These are phyloP conservation scores for Apiospora aurea DNA, from an alignment of 2,329 filamentous ascomycete species.

Conservation along the genomic window DNA sequence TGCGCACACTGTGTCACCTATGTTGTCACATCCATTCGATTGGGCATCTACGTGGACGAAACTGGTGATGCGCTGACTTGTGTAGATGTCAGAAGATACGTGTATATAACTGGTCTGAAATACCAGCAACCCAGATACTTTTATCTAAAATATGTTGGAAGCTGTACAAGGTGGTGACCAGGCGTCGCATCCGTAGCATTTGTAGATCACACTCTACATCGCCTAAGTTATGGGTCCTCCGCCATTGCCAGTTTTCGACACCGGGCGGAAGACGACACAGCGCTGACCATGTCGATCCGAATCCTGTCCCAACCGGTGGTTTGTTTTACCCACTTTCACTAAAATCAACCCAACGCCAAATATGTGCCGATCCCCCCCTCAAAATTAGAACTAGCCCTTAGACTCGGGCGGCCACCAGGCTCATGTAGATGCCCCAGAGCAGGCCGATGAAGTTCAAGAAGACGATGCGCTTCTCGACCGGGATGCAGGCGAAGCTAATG, in stretches of 20 bases:
- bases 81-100: background rate
- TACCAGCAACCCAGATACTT: background rate
- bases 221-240: background rate
- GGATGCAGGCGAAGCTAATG: constrained; percentile 57
- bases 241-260: background rate
- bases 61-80: background rate
- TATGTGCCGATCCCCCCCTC: background rate
- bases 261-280: background rate
- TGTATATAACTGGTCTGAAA: background rate
- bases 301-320: background rate
- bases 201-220: background rate
- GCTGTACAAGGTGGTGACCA: background rate
- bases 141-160: background rate
- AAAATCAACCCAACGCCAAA: background rate
- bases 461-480: constrained; percentile 56
- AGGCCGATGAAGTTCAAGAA: constrained; percentile 58
- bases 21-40: background rate
- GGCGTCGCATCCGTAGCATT: background rate
- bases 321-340: background rate
- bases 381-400: constrained; percentile 30
- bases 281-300: constrained; percentile 14
- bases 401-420: constrained; percentile 52
- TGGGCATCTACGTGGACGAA: background rate
- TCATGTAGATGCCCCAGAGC: constrained; percentile 60
- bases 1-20: background rate